Evolutionary conservation across 768 basidiomycete species (phyloP).

Genomic region (Panaeolus cyanescens): DNA sequence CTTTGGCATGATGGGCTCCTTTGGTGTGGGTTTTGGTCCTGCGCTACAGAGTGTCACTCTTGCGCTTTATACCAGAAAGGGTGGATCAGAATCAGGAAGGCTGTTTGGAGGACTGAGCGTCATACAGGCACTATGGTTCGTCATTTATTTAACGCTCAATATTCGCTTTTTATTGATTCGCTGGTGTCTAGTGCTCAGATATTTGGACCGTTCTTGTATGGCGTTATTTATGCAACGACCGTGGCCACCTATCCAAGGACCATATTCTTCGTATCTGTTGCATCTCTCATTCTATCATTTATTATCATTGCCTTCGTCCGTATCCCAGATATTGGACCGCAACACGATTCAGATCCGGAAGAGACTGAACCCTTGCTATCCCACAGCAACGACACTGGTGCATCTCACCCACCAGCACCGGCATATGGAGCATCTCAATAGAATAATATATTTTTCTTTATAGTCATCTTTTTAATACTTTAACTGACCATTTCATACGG

Average conservation of each 20-base stretch:
- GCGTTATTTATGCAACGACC: conserved; percentile 69
- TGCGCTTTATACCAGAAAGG: conserved; percentile 56
- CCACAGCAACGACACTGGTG: background rate
- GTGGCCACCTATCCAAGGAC: conserved; percentile 69
- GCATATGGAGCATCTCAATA: background rate
- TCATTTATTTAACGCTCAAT: conserved; percentile 1
- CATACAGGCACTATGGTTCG: conserved; percentile 65
- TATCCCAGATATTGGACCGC: conserved; percentile 21
- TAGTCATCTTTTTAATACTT: no score
- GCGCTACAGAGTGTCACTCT: conserved; percentile 73
- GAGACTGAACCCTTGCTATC: background rate
- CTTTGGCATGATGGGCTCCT: conserved; percentile 49
- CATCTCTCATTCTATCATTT: conserved; percentile 41
- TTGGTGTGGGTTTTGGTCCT: conserved; percentile 66
- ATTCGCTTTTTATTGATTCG: background rate
- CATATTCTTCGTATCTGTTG: conserved; percentile 63
- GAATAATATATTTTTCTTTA: no score
- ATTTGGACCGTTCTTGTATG: conserved; percentile 72
- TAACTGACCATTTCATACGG: no score
- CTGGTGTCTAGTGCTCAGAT: conserved; percentile 54
- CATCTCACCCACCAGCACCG: background rate
- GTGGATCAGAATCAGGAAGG: conserved; percentile 65
- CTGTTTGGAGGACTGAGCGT: conserved; percentile 85
- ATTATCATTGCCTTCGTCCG: conserved; percentile 49
- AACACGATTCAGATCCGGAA: background rate